A percentile compares a stretch with the other conserved stretches of the same genome.
Conservation (phyloP, 148 eudicot genomes). For the Chenopodium album region DNA sequence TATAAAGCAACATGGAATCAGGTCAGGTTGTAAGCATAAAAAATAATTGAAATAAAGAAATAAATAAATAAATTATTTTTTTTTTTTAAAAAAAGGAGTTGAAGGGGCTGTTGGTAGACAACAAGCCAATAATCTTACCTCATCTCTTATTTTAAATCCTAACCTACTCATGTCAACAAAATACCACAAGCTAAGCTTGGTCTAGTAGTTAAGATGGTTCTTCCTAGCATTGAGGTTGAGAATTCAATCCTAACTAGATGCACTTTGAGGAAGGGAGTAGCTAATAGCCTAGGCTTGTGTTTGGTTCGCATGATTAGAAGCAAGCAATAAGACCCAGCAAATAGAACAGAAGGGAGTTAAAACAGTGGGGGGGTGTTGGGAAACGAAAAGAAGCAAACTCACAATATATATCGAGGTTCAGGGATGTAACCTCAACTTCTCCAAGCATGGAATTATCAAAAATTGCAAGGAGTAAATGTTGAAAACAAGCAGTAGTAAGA, state of each 20-base stretch:
- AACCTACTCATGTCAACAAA: not conserved
- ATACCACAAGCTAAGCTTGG: too few species aligned
- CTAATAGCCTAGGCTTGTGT: not conserved
- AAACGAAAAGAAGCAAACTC: constrained; percentile 15
- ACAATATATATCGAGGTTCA: constrained; percentile 14
- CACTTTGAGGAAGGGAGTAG: not conserved
- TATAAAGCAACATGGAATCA: constrained; percentile 8
- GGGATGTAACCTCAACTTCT: constrained; percentile 15
- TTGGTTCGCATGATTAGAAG: not conserved
- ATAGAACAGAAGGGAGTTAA: not conserved
- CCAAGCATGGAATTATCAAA: constrained; percentile 18
- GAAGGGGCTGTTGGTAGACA: not conserved
- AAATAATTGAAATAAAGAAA: too few species aligned
- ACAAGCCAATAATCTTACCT: not conserved
- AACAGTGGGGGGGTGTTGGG: not conserved
- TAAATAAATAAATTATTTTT: too few species aligned
- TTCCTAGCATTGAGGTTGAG: too few species aligned
- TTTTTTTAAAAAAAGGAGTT: too few species aligned
- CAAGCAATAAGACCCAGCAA: not conserved
- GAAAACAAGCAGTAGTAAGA: not conserved
- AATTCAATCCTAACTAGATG: too few species aligned
- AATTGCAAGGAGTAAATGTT: constrained; percentile 22
- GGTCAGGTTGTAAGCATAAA: not conserved
- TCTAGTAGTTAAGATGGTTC: too few species aligned
- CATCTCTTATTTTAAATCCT: not conserved